Base-by-base conservation (phyloP, 2,329 filamentous ascomycete genomes). In the Pseudophaeomoniella oleicola region DNA sequence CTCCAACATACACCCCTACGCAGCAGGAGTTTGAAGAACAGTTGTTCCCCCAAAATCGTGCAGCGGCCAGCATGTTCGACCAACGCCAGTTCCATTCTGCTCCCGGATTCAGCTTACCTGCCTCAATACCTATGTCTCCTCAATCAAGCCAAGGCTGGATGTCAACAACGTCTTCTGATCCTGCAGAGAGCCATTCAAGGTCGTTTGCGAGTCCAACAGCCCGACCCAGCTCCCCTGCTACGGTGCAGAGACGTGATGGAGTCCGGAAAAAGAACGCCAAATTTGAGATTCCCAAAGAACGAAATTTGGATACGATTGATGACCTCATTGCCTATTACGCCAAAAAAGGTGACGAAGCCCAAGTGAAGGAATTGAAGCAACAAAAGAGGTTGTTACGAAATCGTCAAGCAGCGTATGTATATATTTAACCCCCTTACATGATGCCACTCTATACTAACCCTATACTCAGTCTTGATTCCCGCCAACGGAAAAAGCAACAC, bases 191-290 rank as follows among this genome's bases (percentile, higher is more conserved):
- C 60, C 66, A 53, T 49, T 63, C 64, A 53, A 53, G 72, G 62
- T 57, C 69, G 52, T 51, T 75, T 30, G 72, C 72, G 54, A 87
- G 74, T 58, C 75, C 82, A 17, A 67, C 72, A 38, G 72, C 80
- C 58, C 74, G 76, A 53, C 81, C 72, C 48, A 81, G 82, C 63
- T 85, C 86, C 42, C 79, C 87, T 38, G 66, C 83, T 57, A 71
- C 75, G 43, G 63, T 74, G 37, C 16, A 42, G 19, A 73, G 83
- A 48, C 77, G 84, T 39, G 86, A 92, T 49, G 85, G 90, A 42
- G 92, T 96, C 59, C 76, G 90, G 52, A 98, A 98, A 77, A 96
- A 96, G 80, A 98, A 96, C 54, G 86, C 87, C 46, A 81, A 88
- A 47, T 94, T 96, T 60, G 88, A 96, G 53, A 98, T 98, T 47